Evolutionary conservation across 805 yeast species (phyloP).

Genomic region (Candida easanensis): DNA sequence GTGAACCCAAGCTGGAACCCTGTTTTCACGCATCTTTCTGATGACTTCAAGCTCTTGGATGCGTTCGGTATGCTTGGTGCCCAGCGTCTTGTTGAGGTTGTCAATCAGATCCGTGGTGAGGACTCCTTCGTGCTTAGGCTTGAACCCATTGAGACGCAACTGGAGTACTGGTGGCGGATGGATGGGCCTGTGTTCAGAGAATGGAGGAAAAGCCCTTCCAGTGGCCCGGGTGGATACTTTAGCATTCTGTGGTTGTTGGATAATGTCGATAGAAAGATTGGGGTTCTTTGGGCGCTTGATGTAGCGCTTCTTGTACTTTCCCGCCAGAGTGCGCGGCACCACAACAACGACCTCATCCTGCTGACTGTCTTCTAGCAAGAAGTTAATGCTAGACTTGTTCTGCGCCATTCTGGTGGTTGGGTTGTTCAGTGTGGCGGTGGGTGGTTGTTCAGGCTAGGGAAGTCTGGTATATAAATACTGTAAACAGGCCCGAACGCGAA

Average conservation of each 20-base stretch:
- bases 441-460: background rate
- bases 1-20: slow-evolving; percentile 26
- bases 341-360: slow-evolving; percentile 8
- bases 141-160: slow-evolving; percentile 18
- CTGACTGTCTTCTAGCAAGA: slow-evolving; percentile 15
- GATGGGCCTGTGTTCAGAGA: slow-evolving; percentile 32
- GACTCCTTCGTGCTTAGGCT: slow-evolving; percentile 7
- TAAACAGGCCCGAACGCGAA: too few relatives aligned
- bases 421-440: too few relatives aligned
- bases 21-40: slow-evolving; percentile 14
- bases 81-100: slow-evolving; percentile 7
- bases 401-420: background rate
- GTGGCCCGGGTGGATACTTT: slow-evolving; percentile 28
- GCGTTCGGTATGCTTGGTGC: slow-evolving; percentile 18
- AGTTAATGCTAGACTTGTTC: slow-evolving; percentile 25
- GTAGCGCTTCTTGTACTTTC: slow-evolving; percentile 11
- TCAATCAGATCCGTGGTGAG: slow-evolving; percentile 15
- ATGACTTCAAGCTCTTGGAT: slow-evolving; percentile 22
- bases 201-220: slow-evolving; percentile 24
- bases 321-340: slow-evolving; percentile 15
- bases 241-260: slow-evolving; percentile 31
- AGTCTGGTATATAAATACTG: too few relatives aligned
- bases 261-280: slow-evolving; percentile 17
- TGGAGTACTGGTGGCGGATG: slow-evolving; percentile 34
- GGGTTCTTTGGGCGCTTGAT: slow-evolving; percentile 21